Percentiles rank a stretch among this genome's conserved stretches.
These are phyloP conservation scores for Yamadazyma atlantica DNA, from an alignment of 1,139 yeast genomes.

Conservation along the genomic window DNA sequence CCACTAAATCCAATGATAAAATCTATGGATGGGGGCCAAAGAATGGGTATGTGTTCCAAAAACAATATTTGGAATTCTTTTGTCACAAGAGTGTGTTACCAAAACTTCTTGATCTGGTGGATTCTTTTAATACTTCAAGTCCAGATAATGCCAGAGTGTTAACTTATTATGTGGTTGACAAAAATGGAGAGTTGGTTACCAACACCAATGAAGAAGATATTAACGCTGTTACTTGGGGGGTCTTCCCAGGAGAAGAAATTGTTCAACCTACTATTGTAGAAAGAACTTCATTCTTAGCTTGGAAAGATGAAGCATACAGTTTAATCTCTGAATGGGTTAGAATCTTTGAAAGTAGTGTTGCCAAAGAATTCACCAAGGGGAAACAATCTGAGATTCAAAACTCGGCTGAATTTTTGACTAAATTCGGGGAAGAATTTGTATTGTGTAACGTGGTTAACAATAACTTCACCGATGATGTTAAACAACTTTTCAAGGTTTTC, in stretches of 20 bases:
- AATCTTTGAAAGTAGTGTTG: conserved; percentile 41
- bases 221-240: conserved; percentile 98
- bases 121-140: conserved; percentile 38
- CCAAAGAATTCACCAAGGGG: conserved; percentile 30
- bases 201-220: conserved; percentile 78
- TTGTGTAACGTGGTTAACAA: conserved; percentile 91
- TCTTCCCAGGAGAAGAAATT: conserved; percentile 89
- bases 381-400: conserved; percentile 25
- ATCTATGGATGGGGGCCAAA: conserved; percentile 95
- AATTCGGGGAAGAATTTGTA: conserved; percentile 41
- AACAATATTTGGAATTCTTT: conserved; percentile 84
- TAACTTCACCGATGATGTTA: conserved; percentile 59
- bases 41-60: conserved; percentile 89
- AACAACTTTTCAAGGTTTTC: conserved; percentile 46
- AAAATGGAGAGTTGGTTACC: conserved; percentile 53
- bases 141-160: conserved; percentile 46
- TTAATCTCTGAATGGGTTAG: conserved; percentile 80
- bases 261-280: conserved; percentile 94
- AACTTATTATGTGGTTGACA: conserved; percentile 80
- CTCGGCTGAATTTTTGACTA: conserved; percentile 41
- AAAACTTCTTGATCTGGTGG: conserved; percentile 34
- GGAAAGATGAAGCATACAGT: conserved; percentile 95
- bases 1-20: conserved; percentile 67
- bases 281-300: conserved; percentile 81
- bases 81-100: conserved; percentile 59